Base-by-base conservation (phyloP, 805 yeast genomes). In the Saccharomycopsis fodiens region DNA sequence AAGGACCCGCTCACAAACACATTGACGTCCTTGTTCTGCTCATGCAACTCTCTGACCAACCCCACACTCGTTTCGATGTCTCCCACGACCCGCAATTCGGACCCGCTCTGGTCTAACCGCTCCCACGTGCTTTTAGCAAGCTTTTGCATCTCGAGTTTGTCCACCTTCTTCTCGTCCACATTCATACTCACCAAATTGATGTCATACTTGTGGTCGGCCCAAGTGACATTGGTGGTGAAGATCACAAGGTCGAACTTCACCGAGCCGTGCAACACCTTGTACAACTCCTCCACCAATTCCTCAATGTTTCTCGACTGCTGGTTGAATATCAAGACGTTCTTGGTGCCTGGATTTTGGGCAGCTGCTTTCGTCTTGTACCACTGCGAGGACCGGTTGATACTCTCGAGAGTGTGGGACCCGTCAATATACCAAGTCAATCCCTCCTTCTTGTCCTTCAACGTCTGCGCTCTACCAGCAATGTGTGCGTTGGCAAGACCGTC, bases 401-500 rank as follows among this genome's bases (percentile, higher is more conserved):
- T 85, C 57, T 93, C 99, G 39, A 73, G 66, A 0, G 98, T 93
- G 57, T 93, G 99, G 0, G 98, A 97, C 16, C 99, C 99, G 64
- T 93, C 99, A 13, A 91, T 64, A 52, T 66, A 80, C 95, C 96
- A 93, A n/a, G 73, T 74, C 15, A 82, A 63, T 2, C 64, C 60
- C 2, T 60, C 66, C 20, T 67, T 65, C 21, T 68, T 67, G 20
- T 66, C 71, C 4, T 55, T 50, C 25, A 86, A 62, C 1, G 78
- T 70, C 64, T 94, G 97, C 56, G 97, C 91, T 55, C 99, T 71
- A 1, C 99, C 99, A n/a, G 93, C 93, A 96, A 97, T 93, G 38
- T 70, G 65, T 1, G 95, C 84, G 2, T 63, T 48, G 42, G 70
- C 76, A 32, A 91, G 67, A 2, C 96, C 97, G 13, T 55, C 54